Conservation (phyloP, 208 protist species). For the Trypanosomatidae sp. region DNA sequence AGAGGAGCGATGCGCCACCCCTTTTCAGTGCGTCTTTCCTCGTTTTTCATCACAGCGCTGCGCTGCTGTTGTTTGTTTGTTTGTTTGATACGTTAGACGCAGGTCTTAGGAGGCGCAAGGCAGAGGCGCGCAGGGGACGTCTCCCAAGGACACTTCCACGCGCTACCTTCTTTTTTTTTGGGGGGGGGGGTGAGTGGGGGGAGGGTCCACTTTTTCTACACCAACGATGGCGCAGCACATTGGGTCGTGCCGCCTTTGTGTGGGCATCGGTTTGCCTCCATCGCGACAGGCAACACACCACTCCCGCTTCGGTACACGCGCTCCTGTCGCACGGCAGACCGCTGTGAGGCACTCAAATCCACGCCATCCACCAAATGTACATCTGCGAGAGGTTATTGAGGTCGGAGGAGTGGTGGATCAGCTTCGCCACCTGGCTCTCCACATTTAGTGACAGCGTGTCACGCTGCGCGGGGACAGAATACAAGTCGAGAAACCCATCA, state of each 20-base stretch:
- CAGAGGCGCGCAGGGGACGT: neutral
- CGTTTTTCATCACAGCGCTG: neutral
- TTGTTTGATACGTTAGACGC: neutral
- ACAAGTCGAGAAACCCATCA: slow-evolving; percentile 86
- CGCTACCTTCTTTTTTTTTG: neutral
- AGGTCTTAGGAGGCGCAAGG: neutral
- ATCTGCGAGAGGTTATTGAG: slow-evolving; percentile 93
- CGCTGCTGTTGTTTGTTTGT: neutral
- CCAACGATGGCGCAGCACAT: neutral
- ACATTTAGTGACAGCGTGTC: slow-evolving; percentile 86
- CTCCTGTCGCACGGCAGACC: neutral
- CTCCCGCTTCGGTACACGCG: neutral
- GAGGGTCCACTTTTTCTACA: neutral
- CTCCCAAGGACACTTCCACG: neutral
- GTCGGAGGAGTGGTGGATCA: slow-evolving; percentile 92
- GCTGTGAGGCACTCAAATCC: slow-evolving; percentile 48
- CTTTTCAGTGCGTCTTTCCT: neutral
- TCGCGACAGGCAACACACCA: neutral
- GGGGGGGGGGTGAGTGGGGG: no score
- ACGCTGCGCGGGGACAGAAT: slow-evolving; percentile 42
- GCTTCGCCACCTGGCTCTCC: slow-evolving; percentile 91
- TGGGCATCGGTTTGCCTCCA: neutral
- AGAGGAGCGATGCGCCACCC: no score
- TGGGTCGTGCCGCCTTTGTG: neutral
- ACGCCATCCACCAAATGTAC: slow-evolving; percentile 98